phyloP scores from a whole-genome alignment of 345 rosid species.

The Populus tremula region DNA sequence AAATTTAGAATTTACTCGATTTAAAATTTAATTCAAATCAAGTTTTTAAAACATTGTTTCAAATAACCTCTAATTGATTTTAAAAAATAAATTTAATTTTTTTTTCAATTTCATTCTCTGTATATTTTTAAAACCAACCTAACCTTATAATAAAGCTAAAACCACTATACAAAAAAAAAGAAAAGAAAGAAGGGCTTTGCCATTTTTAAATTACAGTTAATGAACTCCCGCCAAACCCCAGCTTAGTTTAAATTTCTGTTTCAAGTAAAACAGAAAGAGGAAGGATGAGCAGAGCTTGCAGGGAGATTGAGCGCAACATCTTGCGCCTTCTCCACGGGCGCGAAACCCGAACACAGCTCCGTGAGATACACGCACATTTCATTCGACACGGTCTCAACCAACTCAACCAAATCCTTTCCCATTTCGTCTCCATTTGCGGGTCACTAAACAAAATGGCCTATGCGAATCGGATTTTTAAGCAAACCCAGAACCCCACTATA shows the following conservation, averaged over 20 bases:
- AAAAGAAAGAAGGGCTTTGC: too few relatives aligned
- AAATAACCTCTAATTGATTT: too few relatives aligned
- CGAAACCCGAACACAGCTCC: conserved; percentile 50
- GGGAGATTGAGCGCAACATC: conserved; percentile 45
- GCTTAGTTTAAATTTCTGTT: background rate
- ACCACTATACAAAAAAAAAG: too few relatives aligned
- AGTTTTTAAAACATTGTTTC: too few relatives aligned
- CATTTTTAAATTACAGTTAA: background rate
- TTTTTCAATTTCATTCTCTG: too few relatives aligned
- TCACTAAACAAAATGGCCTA: conserved; percentile 44
- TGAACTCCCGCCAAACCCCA: background rate
- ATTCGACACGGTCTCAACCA: conserved; percentile 57
- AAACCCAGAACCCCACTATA: conserved; percentile 44
- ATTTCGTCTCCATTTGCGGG: conserved; percentile 70
- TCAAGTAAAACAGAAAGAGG: too few relatives aligned
- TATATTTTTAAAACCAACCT: too few relatives aligned
- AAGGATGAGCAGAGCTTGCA: conserved; percentile 31
- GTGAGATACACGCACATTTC: conserved; percentile 64
- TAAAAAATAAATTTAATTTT: too few relatives aligned
- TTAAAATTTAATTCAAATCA: too few relatives aligned
- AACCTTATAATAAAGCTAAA: too few relatives aligned
- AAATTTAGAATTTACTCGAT: too few relatives aligned
- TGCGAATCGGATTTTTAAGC: conserved; percentile 44
- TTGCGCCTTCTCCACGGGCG: conserved; percentile 61
- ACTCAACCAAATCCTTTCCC: conserved; percentile 56